Percentiles rank a stretch among this genome's conserved stretches.
These are phyloP conservation scores for Chlamydomonas reinhardtii DNA, from an alignment of 163 green algal genomes.

Conservation along the genomic window DNA sequence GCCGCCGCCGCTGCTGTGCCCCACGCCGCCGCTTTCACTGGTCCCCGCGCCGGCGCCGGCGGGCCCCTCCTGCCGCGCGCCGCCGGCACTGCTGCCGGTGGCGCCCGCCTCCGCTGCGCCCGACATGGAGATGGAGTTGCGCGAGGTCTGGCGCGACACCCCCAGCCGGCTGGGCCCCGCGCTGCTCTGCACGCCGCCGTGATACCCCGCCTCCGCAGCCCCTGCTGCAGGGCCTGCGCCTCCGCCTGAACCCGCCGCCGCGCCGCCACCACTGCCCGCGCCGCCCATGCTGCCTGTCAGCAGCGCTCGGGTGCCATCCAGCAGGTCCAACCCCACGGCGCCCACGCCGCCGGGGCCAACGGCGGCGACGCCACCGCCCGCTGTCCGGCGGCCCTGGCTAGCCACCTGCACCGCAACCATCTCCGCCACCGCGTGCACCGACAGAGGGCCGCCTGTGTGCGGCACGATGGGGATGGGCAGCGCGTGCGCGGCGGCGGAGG, in stretches of 20 bases:
- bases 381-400: slow-evolving; percentile 50
- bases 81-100: neutral
- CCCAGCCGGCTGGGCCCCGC: no score
- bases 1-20: neutral
- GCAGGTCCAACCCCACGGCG: neutral
- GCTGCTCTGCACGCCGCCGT: no score
- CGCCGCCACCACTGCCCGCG: neutral
- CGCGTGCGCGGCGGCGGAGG: neutral
- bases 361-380: neutral
- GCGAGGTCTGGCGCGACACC: neutral
- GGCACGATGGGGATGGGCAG: slow-evolving; percentile 60
- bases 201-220: no score
- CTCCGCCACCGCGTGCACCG: slow-evolving; percentile 60
- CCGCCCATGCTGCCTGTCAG: neutral
- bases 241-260: neutral
- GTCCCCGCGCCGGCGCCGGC: no score
- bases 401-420: slow-evolving; percentile 57
- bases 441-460: slow-evolving; percentile 53
- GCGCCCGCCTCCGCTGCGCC: no score
- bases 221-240: no score
- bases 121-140: neutral
- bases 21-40: neutral
- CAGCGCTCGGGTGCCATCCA: neutral
- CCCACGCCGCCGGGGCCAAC: neutral
- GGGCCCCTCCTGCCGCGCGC: neutral